These are phyloP conservation scores for Claviceps monticola DNA, from an alignment of 2,329 filamentous ascomycete species.

Conservation along the genomic window DNA sequence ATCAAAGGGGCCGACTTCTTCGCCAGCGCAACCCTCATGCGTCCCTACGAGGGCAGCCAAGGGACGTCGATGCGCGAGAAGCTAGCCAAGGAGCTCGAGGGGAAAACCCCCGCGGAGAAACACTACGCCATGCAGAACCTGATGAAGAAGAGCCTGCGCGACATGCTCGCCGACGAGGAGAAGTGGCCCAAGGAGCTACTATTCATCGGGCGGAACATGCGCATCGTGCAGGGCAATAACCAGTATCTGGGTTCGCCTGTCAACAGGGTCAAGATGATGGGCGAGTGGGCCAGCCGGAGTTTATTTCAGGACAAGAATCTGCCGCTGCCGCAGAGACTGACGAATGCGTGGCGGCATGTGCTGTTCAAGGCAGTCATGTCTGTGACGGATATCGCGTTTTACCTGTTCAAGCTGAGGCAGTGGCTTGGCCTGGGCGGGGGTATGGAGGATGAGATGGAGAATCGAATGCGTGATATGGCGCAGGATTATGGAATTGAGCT, in stretches of 20 bases:
- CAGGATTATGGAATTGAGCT: constrained; percentile 86
- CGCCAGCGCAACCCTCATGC: constrained; percentile 76
- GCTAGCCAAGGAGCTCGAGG: constrained; percentile 51
- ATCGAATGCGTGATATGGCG: constrained; percentile 73
- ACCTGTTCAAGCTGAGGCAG: constrained; percentile 65
- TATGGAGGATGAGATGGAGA: constrained; percentile 91
- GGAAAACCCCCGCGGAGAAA: constrained; percentile 50
- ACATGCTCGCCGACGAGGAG: constrained; percentile 68
- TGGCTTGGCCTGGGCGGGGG: constrained; percentile 62
- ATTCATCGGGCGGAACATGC: constrained; percentile 82
- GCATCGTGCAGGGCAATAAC: constrained; percentile 88
- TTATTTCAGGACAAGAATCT: constrained; percentile 62
- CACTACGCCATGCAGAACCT: constrained; percentile 81
- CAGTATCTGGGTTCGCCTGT: constrained; percentile 81
- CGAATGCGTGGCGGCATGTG: constrained; percentile 62
- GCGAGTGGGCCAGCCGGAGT: constrained; percentile 73
- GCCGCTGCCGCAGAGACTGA: constrained; percentile 44
- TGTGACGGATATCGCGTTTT: constrained; percentile 69
- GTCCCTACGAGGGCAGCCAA: constrained; percentile 80
- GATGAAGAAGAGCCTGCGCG: constrained; percentile 54
- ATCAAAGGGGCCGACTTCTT: constrained; percentile 84
- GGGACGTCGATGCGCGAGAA: constrained; percentile 42
- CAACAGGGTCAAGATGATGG: constrained; percentile 88
- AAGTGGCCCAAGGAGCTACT: constrained; percentile 85
- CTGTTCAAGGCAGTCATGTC: constrained; percentile 70